phyloP scores from a whole-genome alignment of 2,329 filamentous ascomycete genomes.

The Hypomyces perniciosus region DNA sequence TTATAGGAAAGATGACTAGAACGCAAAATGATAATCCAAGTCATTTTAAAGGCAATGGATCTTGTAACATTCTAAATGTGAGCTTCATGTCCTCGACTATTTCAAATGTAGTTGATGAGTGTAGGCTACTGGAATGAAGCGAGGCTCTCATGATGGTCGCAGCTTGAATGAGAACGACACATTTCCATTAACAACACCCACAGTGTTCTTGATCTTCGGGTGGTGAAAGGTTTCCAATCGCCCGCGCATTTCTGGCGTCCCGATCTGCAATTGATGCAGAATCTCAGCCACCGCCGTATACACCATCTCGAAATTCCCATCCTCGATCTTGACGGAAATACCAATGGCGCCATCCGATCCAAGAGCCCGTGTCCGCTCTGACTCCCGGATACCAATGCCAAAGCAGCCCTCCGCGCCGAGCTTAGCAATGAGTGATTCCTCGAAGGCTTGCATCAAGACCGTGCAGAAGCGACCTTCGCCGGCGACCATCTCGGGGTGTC shows the following conservation, averaged over 20 bases:
- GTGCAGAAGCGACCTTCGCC: conserved; percentile 44
- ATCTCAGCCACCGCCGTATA: conserved; percentile 40
- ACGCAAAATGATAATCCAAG: too few species aligned
- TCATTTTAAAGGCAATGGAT: too few species aligned
- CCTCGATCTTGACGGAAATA: conserved; percentile 43
- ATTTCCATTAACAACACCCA: conserved; percentile 30
- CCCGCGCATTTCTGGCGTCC: conserved; percentile 23
- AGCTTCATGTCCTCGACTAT: too few species aligned
- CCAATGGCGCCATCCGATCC: conserved; percentile 34
- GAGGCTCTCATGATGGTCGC: too few species aligned
- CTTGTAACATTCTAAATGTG: too few species aligned
- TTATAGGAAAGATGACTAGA: too few species aligned
- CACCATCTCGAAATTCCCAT: conserved; percentile 38
- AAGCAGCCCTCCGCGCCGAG: conserved; percentile 45
- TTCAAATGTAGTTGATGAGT: too few species aligned
- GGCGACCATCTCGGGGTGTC: conserved; percentile 37
- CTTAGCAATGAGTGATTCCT: conserved; percentile 37
- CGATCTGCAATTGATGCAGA: conserved; percentile 37
- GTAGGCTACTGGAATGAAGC: too few species aligned
- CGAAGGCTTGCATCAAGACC: conserved; percentile 34
- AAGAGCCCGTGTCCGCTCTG: conserved; percentile 29
- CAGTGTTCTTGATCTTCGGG: conserved; percentile 31
- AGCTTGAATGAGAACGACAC: not conserved
- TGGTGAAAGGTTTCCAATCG: conserved; percentile 29
- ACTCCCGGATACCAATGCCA: conserved; percentile 35